phyloP scores from a whole-genome alignment of 768 basidiomycete genomes.

The Panellus pusillus region DNA sequence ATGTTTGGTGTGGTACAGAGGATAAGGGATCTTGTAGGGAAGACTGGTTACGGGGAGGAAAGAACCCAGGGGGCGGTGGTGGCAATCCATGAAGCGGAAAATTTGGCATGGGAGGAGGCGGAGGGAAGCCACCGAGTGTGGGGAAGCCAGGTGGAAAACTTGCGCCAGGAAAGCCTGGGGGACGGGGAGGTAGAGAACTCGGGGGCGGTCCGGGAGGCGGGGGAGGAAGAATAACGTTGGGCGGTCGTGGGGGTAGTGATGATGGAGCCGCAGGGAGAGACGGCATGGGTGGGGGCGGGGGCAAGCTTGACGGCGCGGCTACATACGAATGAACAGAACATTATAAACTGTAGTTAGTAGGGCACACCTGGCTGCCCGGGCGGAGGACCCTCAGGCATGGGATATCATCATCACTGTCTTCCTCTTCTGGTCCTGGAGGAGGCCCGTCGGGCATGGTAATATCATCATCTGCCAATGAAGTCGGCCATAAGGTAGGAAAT shows the following conservation, averaged over 20 bases:
- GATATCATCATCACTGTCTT: slow-evolving; percentile 79
- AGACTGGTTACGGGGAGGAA: slow-evolving; percentile 52
- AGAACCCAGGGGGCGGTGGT: slow-evolving; percentile 60
- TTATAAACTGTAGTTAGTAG: background rate
- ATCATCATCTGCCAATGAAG: slow-evolving; percentile 45
- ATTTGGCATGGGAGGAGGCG: slow-evolving; percentile 23
- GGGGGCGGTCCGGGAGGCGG: slow-evolving; percentile 29
- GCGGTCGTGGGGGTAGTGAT: slow-evolving; percentile 26
- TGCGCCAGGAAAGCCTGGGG: slow-evolving; percentile 28
- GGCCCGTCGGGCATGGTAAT: slow-evolving; percentile 65
- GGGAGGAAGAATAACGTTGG: slow-evolving; percentile 25
- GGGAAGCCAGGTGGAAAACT: slow-evolving; percentile 25
- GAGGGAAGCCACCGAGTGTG: slow-evolving; percentile 25
- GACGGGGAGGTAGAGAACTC: slow-evolving; percentile 27
- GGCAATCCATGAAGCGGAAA: slow-evolving; percentile 27
- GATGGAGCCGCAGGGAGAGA: background rate
- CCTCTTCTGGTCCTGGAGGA: slow-evolving; percentile 53
- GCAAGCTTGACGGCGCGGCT: slow-evolving; percentile 12
- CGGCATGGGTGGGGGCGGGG: slow-evolving; percentile 18
- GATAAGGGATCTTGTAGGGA: slow-evolving; percentile 76
- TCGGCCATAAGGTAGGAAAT: background rate
- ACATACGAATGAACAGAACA: background rate
- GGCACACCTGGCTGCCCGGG: slow-evolving; percentile 34
- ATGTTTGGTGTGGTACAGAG: slow-evolving; percentile 74
- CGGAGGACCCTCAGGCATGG: slow-evolving; percentile 84